Base-by-base conservation (phyloP, 106 monocot genomes). In the Acanthochlamys bracteata region DNA sequence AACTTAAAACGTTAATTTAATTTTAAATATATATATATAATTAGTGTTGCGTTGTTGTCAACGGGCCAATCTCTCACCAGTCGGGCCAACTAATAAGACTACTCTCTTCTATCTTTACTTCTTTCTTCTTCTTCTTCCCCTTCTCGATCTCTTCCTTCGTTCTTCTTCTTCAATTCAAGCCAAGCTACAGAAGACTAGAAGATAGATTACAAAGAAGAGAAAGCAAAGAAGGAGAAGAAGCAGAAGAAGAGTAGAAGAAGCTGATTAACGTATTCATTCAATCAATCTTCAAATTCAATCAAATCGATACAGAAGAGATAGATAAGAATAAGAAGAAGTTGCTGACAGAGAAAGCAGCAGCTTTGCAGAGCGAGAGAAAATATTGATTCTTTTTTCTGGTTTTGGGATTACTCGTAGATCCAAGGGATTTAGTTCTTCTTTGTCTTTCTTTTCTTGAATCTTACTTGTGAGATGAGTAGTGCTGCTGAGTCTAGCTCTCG, bases 401-500 rank as follows among this genome's bases (percentile, higher is more conserved):
- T 51, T 51, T 2, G 51, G 1, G 33, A 33, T 33, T 33, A 3
- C 33, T 33, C 6, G 33, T 33, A 33, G 33, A 33, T 33, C 33
- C 33, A 33, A 33, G 6, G 51, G 10, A 3, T 55, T 55, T 55
- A 20, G 21, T 55, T 55, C 15, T 10, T 21, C 21, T 21, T 21
- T 55, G 20, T 3, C 20, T 10, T 17, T 55, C 1, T 0, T 55
- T 0, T 1, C 21, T 15, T 20, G 55, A 13, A 20, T 20, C 2
- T 33, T 33, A 6, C 33, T 33, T 33, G 33, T 33, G 33, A 22
- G 55, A 55, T 55, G 55, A 55, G 22, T 10, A 55, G 24, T 20
- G 68, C 47, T 4, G 73, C 53, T 40, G 69, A 57, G 19, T 66
- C 81, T 58, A 65, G 73, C 65, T 69, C 76, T 39, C 72, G 64